phyloP scores from a whole-genome alignment of 768 basidiomycete genomes.

The Suillus plorans region DNA sequence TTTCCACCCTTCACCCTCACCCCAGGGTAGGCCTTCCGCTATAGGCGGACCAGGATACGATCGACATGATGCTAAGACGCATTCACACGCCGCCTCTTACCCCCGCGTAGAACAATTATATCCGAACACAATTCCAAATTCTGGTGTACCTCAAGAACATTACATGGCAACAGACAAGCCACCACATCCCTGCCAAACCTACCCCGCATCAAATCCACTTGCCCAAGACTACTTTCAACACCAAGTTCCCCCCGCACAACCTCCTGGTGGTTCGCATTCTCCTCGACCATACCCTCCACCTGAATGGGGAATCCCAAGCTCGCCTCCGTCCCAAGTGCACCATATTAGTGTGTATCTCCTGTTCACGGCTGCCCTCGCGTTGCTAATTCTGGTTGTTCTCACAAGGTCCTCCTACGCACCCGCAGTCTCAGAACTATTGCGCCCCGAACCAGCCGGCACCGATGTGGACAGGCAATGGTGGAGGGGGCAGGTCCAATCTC shows the following conservation, averaged over 20 bases:
- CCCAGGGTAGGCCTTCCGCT: slow-evolving; percentile 2
- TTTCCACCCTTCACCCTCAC: background rate
- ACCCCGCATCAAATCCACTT: slow-evolving; percentile 1
- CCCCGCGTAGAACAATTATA: background rate
- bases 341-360: slow-evolving; percentile 32
- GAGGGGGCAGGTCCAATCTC: slow-evolving; percentile 7
- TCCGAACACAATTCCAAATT: slow-evolving; percentile 3
- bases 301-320: slow-evolving; percentile 16
- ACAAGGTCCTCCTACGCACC: slow-evolving; percentile 11
- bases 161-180: background rate
- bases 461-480: slow-evolving; percentile 1
- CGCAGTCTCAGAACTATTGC: slow-evolving; percentile 13
- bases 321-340: slow-evolving; percentile 33
- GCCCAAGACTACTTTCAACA: background rate
- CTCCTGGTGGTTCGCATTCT: slow-evolving; percentile 4
- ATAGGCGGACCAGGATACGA: background rate
- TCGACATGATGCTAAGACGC: slow-evolving; percentile 2
- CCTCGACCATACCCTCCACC: slow-evolving; percentile 1
- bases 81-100: background rate
- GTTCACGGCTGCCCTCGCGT: slow-evolving; percentile 1
- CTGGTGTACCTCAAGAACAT: background rate
- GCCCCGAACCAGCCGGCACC: slow-evolving; percentile 12
- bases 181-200: background rate
- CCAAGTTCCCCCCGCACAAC: background rate
- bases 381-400: background rate